Evolutionary conservation across 805 yeast genomes (phyloP).

Genomic region (Saccharomycopsis javanensis): DNA sequence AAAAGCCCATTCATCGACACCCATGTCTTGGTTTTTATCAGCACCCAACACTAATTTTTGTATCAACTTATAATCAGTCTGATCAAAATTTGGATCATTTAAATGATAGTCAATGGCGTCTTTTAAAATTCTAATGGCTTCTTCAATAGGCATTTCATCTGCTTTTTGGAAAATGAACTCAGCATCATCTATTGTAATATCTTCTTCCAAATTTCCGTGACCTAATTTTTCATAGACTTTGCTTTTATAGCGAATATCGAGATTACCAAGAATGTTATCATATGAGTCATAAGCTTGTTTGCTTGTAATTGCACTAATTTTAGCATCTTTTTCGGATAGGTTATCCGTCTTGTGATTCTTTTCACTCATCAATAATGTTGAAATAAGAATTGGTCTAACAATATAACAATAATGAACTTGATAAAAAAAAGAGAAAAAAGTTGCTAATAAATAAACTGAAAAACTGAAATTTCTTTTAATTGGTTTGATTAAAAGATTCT

Average conservation of each 20-base stretch:
- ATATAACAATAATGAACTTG: background rate
- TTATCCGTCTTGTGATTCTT: background rate
- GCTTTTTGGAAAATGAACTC: conserved; percentile 30
- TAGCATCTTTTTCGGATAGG: background rate
- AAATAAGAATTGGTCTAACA: background rate
- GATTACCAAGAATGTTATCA: conserved; percentile 16
- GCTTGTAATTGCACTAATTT: background rate
- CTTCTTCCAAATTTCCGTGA: conserved; percentile 10
- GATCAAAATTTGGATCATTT: conserved; percentile 40
- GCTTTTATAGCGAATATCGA: conserved; percentile 23
- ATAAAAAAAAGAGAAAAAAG: background rate
- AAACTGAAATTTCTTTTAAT: too few species aligned
- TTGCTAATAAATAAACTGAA: too few species aligned
- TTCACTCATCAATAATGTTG: background rate
- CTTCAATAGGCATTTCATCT: conserved; percentile 28
- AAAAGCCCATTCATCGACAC: conserved; percentile 22
- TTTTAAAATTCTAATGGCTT: conserved; percentile 32
- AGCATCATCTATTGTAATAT: conserved; percentile 13
- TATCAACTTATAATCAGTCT: conserved; percentile 29
- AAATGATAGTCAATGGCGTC: conserved; percentile 33
- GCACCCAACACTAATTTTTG: conserved; percentile 23
- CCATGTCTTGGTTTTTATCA: conserved; percentile 21
- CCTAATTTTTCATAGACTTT: conserved; percentile 22
- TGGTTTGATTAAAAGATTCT: too few species aligned
- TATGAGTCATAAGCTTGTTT: background rate